These are phyloP conservation scores for Warburgia ugandensis DNA, from an alignment of 164 flowering plant genomes.

Conservation along the genomic window DNA sequence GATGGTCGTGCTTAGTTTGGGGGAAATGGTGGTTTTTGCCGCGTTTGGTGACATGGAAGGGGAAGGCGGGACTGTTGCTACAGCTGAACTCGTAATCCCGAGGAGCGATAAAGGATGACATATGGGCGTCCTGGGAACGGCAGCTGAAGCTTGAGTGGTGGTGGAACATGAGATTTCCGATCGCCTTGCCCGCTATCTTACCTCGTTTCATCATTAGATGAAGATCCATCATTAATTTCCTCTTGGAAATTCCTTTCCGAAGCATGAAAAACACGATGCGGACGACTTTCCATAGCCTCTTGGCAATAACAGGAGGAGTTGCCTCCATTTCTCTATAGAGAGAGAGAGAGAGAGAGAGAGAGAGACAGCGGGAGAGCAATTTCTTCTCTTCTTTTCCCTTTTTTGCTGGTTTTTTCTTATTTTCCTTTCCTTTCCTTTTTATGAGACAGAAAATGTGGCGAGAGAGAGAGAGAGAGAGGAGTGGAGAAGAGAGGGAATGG, in stretches of 20 bases:
- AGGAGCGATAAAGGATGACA: conserved; percentile 37
- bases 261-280: conserved; percentile 32
- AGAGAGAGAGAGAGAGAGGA: too few species aligned
- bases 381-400: not conserved
- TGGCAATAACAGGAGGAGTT: conserved; percentile 19
- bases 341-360: too few species aligned
- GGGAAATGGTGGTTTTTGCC: conserved; percentile 17
- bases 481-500: too few species aligned
- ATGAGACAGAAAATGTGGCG: too few species aligned
- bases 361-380: conserved; percentile 3
- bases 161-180: conserved; percentile 42
- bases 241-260: conserved; percentile 31
- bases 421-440: too few species aligned
- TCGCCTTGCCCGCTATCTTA: conserved; percentile 59
- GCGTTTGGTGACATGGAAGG: conserved; percentile 26
- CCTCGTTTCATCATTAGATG: conserved; percentile 37
- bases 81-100: conserved; percentile 88
- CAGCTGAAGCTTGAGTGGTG: conserved; percentile 41
- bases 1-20: too few species aligned
- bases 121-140: conserved; percentile 33
- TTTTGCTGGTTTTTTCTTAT: too few species aligned
- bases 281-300: conserved; percentile 30
- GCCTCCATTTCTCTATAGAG: conserved; percentile 9
- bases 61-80: conserved; percentile 60
- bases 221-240: conserved; percentile 33